These are phyloP conservation scores for Coemansia reversa DNA, from an alignment of 192 early-diverging fungal genomes.

Conservation along the genomic window DNA sequence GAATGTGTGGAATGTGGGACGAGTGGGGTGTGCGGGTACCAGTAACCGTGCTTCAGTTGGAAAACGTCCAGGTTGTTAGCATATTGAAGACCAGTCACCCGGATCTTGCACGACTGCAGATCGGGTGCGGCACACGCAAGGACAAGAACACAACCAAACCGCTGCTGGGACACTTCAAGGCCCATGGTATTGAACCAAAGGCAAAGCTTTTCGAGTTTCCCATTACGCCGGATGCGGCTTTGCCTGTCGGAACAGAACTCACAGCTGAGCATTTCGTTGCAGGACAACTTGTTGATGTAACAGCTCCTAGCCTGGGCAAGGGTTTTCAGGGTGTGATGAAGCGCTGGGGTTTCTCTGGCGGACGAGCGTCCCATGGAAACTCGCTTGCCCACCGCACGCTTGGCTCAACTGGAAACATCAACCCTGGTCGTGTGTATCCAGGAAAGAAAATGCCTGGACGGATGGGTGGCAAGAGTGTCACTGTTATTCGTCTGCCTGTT, in stretches of 20 bases:
- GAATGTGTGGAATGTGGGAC: constrained; percentile 95
- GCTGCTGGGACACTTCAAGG: constrained; percentile 72
- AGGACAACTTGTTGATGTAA: constrained; percentile 94
- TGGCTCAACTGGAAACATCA: constrained; percentile 86
- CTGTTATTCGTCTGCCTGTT: constrained; percentile 80
- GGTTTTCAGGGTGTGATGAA: constrained; percentile 98
- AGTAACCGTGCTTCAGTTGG: constrained; percentile 79
- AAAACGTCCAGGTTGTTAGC: constrained; percentile 68
- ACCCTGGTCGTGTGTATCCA: constrained; percentile 88
- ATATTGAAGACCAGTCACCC: constrained; percentile 51
- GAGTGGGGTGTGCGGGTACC: constrained; percentile 90
- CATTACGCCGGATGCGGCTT: constrained; percentile 79
- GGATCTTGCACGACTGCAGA: constrained; percentile 56
- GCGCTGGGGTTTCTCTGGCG: constrained; percentile 88
- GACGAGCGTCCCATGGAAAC: constrained; percentile 91
- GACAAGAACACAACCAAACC: constrained; percentile 69
- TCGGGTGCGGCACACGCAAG: constrained; percentile 63
- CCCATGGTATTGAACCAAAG: constrained; percentile 72
- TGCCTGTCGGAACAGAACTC: constrained; percentile 65
- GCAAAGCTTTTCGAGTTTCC: constrained; percentile 78
- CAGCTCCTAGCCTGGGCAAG: constrained; percentile 85
- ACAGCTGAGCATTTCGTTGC: constrained; percentile 87
- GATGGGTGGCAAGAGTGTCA: constrained; percentile 83
- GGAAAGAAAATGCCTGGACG: constrained; percentile 99
- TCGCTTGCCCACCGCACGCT: constrained; percentile 84